Conservation (phyloP, 129 eudicot genomes). For the Cynara cardunculus region DNA sequence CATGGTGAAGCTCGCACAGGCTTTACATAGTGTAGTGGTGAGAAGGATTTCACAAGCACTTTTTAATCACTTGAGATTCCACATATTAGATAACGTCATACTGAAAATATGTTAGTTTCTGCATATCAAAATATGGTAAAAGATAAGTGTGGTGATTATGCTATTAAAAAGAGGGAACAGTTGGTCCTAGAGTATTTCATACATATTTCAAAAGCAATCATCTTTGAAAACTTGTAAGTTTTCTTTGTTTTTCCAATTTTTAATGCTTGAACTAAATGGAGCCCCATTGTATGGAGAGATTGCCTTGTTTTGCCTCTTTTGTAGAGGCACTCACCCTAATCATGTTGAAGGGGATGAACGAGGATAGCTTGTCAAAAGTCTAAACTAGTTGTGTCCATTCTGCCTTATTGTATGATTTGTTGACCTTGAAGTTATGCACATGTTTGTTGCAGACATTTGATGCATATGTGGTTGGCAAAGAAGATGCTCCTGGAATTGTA, state of each 20-base stretch:
- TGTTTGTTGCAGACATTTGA: constrained; percentile 59
- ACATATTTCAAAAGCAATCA: neutral
- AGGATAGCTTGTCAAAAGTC: neutral
- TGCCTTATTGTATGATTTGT: neutral
- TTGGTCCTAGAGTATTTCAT: neutral
- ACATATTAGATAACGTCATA: neutral
- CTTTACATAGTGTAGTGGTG: neutral
- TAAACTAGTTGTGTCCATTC: neutral
- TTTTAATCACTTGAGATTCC: neutral
- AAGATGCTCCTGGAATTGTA: constrained; percentile 90
- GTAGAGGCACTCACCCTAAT: neutral
- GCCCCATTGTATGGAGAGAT: neutral
- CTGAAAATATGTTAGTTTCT: neutral
- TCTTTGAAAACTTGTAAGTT: neutral
- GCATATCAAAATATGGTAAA: neutral
- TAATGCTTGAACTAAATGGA: neutral
- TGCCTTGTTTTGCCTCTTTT: neutral
- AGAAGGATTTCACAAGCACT: neutral
- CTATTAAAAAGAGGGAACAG: neutral
- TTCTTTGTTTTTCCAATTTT: neutral
- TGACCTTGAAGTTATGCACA: neutral
- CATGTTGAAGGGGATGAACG: neutral
- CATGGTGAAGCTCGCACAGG: neutral
- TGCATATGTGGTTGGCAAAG: constrained; percentile 94
- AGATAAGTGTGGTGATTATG: neutral